phyloP scores from a whole-genome alignment of 805 yeast genomes.

The Tetrapisispora taiwanensis region DNA sequence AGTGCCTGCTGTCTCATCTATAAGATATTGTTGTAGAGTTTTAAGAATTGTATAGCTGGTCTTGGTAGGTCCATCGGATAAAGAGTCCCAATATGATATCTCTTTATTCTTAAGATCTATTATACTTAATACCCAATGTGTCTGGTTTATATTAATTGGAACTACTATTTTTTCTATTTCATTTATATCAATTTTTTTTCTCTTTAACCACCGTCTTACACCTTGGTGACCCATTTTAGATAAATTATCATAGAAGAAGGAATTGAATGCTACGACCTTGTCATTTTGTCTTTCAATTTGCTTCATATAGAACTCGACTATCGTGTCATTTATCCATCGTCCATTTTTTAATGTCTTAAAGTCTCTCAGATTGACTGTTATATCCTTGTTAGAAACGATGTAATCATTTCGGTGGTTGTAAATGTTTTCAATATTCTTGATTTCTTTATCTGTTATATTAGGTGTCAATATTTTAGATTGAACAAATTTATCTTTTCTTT shows the following conservation, averaged over 20 bases:
- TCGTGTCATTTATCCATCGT: slow-evolving; percentile 82
- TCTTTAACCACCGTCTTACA: slow-evolving; percentile 77
- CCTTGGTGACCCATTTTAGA: slow-evolving; percentile 63
- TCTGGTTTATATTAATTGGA: slow-evolving; percentile 70
- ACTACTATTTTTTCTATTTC: slow-evolving; percentile 58
- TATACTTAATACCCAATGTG: slow-evolving; percentile 90
- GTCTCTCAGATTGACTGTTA: slow-evolving; percentile 38
- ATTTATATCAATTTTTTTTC: slow-evolving; percentile 57
- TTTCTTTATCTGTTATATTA: slow-evolving; percentile 14
- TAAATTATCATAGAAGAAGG: slow-evolving; percentile 76
- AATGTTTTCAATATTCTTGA: slow-evolving; percentile 16
- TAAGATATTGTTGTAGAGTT: slow-evolving; percentile 50
- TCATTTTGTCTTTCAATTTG: slow-evolving; percentile 27
- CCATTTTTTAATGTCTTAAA: slow-evolving; percentile 58
- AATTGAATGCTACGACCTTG: slow-evolving; percentile 62
- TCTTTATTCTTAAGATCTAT: slow-evolving; percentile 50
- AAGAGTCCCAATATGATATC: slow-evolving; percentile 70
- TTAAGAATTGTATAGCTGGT: slow-evolving; percentile 32
- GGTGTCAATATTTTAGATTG: slow-evolving; percentile 19
- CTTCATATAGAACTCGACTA: slow-evolving; percentile 71
- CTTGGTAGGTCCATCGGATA: slow-evolving; percentile 34
- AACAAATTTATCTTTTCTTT: slow-evolving; percentile 7
- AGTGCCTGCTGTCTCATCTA: slow-evolving; percentile 46
- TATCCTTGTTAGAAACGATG: slow-evolving; percentile 11
- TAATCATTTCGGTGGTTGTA: slow-evolving; percentile 22